phyloP scores from a whole-genome alignment of 2,329 filamentous ascomycete species.

The Tolypocladium nubicola region DNA sequence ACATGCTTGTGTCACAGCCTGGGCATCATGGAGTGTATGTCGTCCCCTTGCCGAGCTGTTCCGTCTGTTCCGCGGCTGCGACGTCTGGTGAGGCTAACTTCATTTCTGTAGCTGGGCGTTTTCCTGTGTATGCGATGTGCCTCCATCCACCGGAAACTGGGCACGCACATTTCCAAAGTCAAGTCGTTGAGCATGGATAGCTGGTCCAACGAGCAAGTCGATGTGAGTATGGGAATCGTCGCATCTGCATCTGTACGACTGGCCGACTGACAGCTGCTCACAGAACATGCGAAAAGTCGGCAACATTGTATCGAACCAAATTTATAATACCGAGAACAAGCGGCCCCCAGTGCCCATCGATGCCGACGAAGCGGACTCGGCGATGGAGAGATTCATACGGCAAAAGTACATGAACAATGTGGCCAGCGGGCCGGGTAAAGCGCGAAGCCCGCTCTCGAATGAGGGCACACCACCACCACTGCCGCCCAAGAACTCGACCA shows the following conservation, averaged over 20 bases:
- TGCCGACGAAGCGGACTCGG: slow-evolving; percentile 82
- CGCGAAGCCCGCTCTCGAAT: slow-evolving; percentile 39
- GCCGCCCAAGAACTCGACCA: slow-evolving; percentile 54
- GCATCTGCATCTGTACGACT: not conserved
- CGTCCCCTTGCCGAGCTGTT: slow-evolving; percentile 11
- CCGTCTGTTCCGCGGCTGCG: not conserved
- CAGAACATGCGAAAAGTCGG: slow-evolving; percentile 92
- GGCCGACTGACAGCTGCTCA: not conserved
- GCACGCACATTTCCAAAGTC: slow-evolving; percentile 96
- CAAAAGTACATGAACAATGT: slow-evolving; percentile 74
- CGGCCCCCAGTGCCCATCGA: slow-evolving; percentile 81
- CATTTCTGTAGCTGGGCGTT: slow-evolving; percentile 62
- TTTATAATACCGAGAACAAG: slow-evolving; percentile 78
- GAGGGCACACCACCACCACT: slow-evolving; percentile 49
- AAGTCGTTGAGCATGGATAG: slow-evolving; percentile 98
- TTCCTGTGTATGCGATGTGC: slow-evolving; percentile 98
- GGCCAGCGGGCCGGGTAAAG: slow-evolving; percentile 24
- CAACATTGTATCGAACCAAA: slow-evolving; percentile 75
- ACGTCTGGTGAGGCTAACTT: slow-evolving; percentile 2
- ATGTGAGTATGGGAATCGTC: slow-evolving; percentile 47
- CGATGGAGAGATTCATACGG: slow-evolving; percentile 90
- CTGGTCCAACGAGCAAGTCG: slow-evolving; percentile 92
- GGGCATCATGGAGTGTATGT: slow-evolving; percentile 92
- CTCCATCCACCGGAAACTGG: slow-evolving; percentile 87
- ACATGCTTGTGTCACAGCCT: slow-evolving; percentile 43